Percentiles rank a stretch among this genome's conserved stretches.
These are phyloP conservation scores for Apophysomyces trapeziformis DNA, from an alignment of 371 early-diverging fungal species.

Conservation along the genomic window DNA sequence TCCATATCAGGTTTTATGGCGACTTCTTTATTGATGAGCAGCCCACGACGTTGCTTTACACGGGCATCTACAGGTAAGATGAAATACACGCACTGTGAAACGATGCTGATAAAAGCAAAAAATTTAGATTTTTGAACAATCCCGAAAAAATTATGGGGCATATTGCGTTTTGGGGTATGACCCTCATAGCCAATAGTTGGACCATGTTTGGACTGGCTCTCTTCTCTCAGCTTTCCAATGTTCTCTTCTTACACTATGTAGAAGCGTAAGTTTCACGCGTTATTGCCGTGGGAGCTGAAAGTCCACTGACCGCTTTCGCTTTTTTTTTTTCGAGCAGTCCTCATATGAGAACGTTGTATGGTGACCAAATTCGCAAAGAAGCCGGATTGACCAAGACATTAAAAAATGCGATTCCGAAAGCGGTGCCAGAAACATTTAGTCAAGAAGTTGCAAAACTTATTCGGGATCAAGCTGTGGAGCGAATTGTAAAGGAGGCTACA, in stretches of 20 bases:
- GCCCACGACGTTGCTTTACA: constrained; percentile 68
- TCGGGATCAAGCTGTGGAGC: constrained; percentile 50
- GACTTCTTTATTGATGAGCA: constrained; percentile 84
- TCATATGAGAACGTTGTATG: constrained; percentile 86
- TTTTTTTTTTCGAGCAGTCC: constrained; percentile 44
- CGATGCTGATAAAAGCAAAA: background rate
- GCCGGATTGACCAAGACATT: constrained; percentile 77
- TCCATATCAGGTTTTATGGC: constrained; percentile 70
- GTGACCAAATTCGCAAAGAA: constrained; percentile 76
- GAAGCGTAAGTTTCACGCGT: constrained; percentile 50
- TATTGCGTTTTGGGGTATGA: constrained; percentile 89
- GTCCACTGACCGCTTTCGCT: background rate
- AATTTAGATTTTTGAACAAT: constrained; percentile 69
- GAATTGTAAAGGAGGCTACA: constrained; percentile 62
- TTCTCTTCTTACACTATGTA: constrained; percentile 81
- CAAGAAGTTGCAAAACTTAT: constrained; percentile 42
- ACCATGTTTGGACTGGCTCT: constrained; percentile 80
- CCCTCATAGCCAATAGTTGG: constrained; percentile 82
- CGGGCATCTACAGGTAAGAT: constrained; percentile 80
- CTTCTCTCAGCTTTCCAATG: constrained; percentile 78
- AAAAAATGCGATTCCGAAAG: constrained; percentile 36
- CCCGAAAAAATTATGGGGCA: constrained; percentile 92
- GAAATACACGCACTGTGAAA: background rate
- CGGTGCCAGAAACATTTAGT: constrained; percentile 37
- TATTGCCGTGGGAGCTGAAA: background rate